These are phyloP conservation scores for Lepiota venenata DNA, from an alignment of 768 basidiomycete genomes.

Conservation along the genomic window DNA sequence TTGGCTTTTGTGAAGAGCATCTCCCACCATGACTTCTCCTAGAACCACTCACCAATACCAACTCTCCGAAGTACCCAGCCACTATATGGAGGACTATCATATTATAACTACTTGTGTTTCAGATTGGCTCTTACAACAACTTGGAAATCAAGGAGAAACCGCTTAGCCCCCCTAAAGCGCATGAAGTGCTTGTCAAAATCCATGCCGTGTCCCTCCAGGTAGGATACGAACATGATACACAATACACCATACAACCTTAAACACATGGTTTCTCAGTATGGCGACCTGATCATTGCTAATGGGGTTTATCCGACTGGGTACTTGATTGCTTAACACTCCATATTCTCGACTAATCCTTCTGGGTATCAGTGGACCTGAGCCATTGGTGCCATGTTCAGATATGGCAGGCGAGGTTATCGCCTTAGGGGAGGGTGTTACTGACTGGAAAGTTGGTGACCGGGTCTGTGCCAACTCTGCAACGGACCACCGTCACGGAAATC, in stretches of 20 bases:
- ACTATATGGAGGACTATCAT: not conserved
- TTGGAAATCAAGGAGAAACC: conserved; percentile 22
- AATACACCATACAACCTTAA: not conserved
- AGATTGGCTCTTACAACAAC: conserved; percentile 21
- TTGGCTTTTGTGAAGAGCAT: not conserved
- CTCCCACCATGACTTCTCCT: conserved; percentile 1
- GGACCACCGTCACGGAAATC: conserved; percentile 46
- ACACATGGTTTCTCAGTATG: conserved; percentile 30
- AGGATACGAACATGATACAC: not conserved
- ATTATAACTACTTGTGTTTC: not conserved
- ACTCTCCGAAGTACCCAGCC: not conserved
- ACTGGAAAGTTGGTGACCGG: conserved; percentile 54
- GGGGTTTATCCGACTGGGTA: conserved; percentile 22
- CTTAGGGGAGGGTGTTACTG: conserved; percentile 38
- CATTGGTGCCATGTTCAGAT: conserved; percentile 43
- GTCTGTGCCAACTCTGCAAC: conserved; percentile 51
- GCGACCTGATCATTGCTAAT: conserved; percentile 42
- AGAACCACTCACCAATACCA: conserved; percentile 3
- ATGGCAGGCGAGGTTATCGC: conserved; percentile 56
- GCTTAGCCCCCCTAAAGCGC: conserved; percentile 31
- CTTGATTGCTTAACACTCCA: no score
- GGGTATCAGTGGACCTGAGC: conserved; percentile 5
- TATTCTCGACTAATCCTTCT: no score
- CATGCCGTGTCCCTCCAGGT: conserved; percentile 57
- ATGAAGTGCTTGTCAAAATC: conserved; percentile 52